Conservation (phyloP, 371 early-diverging fungal species). For the Mortierella sp. region DNA sequence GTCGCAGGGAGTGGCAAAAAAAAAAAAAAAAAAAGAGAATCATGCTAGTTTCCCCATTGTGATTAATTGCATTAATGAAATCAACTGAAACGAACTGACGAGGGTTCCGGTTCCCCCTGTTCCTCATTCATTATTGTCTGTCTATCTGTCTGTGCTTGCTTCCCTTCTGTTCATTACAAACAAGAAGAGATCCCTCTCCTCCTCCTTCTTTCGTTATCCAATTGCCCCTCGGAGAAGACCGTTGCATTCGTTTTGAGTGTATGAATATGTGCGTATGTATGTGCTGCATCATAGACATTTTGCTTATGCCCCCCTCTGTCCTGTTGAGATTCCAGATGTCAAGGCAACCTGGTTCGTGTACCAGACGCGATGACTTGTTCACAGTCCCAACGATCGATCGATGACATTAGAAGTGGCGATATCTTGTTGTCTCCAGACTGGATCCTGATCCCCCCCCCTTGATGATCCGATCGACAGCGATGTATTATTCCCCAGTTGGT, state of each 20-base stretch:
- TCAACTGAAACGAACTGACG: background rate
- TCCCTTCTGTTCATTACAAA: background rate
- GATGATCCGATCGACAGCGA: background rate
- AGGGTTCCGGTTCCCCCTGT: background rate
- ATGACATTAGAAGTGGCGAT: too few relatives aligned
- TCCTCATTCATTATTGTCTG: too few relatives aligned
- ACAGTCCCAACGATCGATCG: too few relatives aligned
- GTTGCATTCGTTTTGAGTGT: background rate
- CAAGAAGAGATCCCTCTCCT: too few relatives aligned
- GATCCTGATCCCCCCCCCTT: background rate
- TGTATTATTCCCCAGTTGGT: background rate
- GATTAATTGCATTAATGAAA: constrained; percentile 4
- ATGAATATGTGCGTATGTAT: too few relatives aligned
- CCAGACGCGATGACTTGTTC: too few relatives aligned
- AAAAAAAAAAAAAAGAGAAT: background rate
- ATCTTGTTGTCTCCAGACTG: background rate
- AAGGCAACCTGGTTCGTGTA: too few relatives aligned
- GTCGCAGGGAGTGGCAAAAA: background rate
- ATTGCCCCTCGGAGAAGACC: background rate
- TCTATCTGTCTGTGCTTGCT: background rate
- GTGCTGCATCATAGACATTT: background rate
- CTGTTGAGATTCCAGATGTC: too few relatives aligned
- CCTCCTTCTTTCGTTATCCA: too few relatives aligned
- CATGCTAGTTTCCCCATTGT: background rate
- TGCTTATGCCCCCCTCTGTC: too few relatives aligned